A percentile compares a stretch with the other conserved stretches of the same genome.
Conservation (phyloP, 1,139 yeast species). For the Torulaspora pretoriensis region DNA sequence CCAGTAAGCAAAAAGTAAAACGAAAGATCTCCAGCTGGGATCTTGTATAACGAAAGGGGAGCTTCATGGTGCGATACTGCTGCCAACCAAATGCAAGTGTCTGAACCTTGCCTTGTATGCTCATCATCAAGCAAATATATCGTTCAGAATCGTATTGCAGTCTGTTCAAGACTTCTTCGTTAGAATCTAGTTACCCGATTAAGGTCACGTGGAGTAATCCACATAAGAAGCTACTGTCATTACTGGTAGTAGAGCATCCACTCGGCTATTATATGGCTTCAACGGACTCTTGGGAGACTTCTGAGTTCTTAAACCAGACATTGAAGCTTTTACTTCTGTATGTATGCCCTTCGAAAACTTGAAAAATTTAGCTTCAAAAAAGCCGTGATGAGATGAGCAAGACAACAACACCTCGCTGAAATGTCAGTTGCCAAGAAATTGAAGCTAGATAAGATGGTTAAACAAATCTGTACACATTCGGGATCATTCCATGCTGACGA, state of each 20-base stretch:
- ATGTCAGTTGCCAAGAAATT: slow-evolving; percentile 22
- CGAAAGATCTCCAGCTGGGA: slow-evolving; percentile 68
- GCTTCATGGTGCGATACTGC: slow-evolving; percentile 6
- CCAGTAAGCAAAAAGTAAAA: slow-evolving; percentile 78
- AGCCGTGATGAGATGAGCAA: slow-evolving; percentile 3
- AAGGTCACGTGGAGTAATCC: neutral
- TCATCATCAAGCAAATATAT: neutral
- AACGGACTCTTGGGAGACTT: neutral
- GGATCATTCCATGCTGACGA: slow-evolving; percentile 98
- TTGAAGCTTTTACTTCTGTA: neutral
- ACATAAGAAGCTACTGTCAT: too few species aligned
- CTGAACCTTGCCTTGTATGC: neutral
- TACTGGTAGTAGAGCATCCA: too few species aligned
- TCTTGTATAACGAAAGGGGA: slow-evolving; percentile 40
- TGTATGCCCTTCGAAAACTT: neutral
- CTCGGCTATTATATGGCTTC: neutral
- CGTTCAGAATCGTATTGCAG: neutral
- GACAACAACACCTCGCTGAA: neutral
- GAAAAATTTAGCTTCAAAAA: neutral
- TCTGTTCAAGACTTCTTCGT: neutral
- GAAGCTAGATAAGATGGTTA: slow-evolving; percentile 29
- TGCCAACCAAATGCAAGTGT: neutral
- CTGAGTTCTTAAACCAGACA: too few species aligned
- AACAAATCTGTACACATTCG: slow-evolving; percentile 81
- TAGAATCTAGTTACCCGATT: neutral